A percentile compares a stretch with the other conserved stretches of the same genome.
Evolutionary conservation across 176 grass and related monocot species (phyloP).

Genomic region (Bonia amplexicaulis): DNA sequence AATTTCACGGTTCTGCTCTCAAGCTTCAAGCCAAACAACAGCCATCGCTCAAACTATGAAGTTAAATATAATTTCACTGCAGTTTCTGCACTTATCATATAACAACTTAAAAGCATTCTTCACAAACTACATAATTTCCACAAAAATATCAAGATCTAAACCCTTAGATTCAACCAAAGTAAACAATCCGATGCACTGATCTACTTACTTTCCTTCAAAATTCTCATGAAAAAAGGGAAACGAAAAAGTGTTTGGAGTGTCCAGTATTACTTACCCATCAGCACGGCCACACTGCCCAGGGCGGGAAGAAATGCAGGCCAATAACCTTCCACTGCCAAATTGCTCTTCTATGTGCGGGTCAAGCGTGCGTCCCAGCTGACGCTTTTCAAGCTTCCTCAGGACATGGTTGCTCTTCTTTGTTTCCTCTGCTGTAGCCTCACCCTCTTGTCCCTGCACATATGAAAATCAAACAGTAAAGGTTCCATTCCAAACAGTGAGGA

Average conservation of each 20-base stretch:
- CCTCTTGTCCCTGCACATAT: slow-evolving; percentile 27
- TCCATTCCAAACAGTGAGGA: neutral
- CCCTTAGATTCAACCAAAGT: neutral
- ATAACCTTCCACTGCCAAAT: slow-evolving; percentile 63
- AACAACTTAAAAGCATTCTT: neutral
- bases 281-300: slow-evolving; percentile 86
- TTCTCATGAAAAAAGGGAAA: neutral
- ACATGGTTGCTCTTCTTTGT: slow-evolving; percentile 77
- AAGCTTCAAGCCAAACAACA: neutral
- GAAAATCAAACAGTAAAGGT: neutral
- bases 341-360: slow-evolving; percentile 86
- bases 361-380: slow-evolving; percentile 54
- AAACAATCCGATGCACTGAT: neutral
- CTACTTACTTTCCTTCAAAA: neutral
- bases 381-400: slow-evolving; percentile 70
- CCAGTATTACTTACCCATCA: slow-evolving; percentile 49
- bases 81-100: neutral
- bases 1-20: neutral
- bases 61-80: neutral
- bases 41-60: neutral
- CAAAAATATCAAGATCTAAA: neutral
- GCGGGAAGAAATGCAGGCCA: slow-evolving; percentile 82
- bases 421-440: slow-evolving; percentile 47
- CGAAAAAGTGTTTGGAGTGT: neutral
- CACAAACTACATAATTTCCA: neutral